These are phyloP conservation scores for Nicotiana attenuata DNA, from an alignment of 257 asterid species.

Conservation along the genomic window DNA sequence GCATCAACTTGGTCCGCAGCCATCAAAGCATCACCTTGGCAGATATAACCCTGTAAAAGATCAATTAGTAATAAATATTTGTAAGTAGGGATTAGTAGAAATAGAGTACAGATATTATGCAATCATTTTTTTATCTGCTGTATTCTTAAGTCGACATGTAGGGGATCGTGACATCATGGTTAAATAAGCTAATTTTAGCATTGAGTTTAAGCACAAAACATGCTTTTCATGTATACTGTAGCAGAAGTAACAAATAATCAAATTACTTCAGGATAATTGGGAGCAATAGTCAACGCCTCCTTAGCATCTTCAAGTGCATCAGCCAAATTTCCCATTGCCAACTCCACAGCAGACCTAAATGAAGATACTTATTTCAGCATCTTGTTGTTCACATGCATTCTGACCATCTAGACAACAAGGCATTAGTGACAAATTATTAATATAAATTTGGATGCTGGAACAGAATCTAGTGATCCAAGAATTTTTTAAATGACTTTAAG, in stretches of 20 bases:
- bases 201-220: neutral
- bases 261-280: conserved; percentile 56
- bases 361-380: conserved; percentile 13
- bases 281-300: conserved; percentile 58
- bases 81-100: neutral
- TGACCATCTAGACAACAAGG: neutral
- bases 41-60: conserved; percentile 57
- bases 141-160: neutral
- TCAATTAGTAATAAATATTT: neutral
- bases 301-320: conserved; percentile 79
- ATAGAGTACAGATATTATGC: neutral
- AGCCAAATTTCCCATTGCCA: conserved; percentile 50
- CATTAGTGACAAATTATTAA: neutral
- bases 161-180: neutral
- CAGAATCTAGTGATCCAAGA: neutral
- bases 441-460: neutral
- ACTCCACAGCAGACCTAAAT: conserved; percentile 59
- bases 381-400: conserved; percentile 10
- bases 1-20: conserved; percentile 48
- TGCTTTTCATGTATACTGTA: neutral
- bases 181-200: neutral
- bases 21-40: conserved; percentile 78
- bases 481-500: neutral
- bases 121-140: neutral
- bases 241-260: neutral